Evolutionary conservation across 768 basidiomycete species (phyloP).

Genomic region (Kwoniella sp.): DNA sequence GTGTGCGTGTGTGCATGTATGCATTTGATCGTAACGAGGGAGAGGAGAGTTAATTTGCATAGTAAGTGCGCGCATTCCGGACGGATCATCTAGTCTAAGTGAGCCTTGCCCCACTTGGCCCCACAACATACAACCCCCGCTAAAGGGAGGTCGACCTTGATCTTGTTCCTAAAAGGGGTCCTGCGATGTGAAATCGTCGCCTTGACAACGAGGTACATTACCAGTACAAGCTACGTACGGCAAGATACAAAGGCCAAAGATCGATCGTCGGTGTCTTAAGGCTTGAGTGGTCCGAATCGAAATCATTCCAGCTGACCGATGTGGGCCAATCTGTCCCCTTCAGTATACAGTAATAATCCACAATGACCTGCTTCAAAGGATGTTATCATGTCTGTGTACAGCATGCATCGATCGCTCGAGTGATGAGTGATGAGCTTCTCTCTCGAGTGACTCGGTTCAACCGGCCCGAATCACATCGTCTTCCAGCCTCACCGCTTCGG

Average conservation of each 20-base stretch:
- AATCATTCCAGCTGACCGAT: background rate
- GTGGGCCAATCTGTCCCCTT: background rate
- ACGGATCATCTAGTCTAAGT: background rate
- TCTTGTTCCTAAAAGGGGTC: background rate
- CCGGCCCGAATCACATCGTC: background rate
- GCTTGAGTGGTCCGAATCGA: background rate
- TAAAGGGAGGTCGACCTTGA: no score
- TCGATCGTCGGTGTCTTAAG: no score
- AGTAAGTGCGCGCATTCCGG: background rate
- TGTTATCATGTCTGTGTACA: no score
- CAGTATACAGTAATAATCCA: no score
- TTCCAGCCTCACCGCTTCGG: no score
- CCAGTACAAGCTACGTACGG: background rate
- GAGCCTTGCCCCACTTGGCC: background rate
- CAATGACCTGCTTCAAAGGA: no score
- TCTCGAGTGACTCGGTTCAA: background rate
- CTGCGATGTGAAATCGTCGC: background rate
- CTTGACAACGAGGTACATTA: slow-evolving; percentile 1
- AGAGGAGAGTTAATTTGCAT: background rate
- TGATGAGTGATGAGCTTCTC: no score
- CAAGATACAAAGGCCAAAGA: background rate
- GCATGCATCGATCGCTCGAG: no score
- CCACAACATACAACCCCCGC: background rate
- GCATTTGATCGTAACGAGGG: background rate
- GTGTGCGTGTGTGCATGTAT: background rate